A percentile compares a stretch with the other conserved stretches of the same genome.
These are phyloP conservation scores for Huiozyma sinensis DNA, from an alignment of 805 yeast species.

Conservation along the genomic window DNA sequence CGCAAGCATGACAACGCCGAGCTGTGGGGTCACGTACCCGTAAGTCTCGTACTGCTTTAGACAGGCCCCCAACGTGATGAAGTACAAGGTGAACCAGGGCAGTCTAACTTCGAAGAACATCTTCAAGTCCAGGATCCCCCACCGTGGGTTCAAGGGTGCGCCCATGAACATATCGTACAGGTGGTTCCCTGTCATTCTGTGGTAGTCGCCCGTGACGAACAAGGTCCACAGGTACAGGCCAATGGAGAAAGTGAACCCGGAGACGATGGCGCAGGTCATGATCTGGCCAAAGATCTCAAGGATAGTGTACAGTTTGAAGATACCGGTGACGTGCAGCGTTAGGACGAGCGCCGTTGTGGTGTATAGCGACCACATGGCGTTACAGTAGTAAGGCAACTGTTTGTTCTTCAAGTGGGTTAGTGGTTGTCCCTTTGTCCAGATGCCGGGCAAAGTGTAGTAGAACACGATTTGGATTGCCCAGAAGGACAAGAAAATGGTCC, in stretches of 20 bases:
- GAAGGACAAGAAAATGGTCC: slow-evolving; percentile 64
- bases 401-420: slow-evolving; percentile 67
- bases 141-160: slow-evolving; percentile 91
- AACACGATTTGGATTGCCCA: slow-evolving; percentile 58
- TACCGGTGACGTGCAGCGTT: slow-evolving; percentile 58
- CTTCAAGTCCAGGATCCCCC: slow-evolving; percentile 86
- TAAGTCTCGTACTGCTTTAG: slow-evolving; percentile 71
- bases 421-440: slow-evolving; percentile 93
- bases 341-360: slow-evolving; percentile 48
- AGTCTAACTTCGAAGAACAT: slow-evolving; percentile 96
- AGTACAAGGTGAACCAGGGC: slow-evolving; percentile 89
- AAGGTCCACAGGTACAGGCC: slow-evolving; percentile 61
- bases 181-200: slow-evolving; percentile 83
- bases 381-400: slow-evolving; percentile 87
- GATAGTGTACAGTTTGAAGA: slow-evolving; percentile 64
- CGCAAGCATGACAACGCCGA: slow-evolving; percentile 61
- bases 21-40: slow-evolving; percentile 73
- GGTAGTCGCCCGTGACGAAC: slow-evolving; percentile 60
- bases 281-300: slow-evolving; percentile 81
- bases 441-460: slow-evolving; percentile 81
- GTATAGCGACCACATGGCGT: slow-evolving; percentile 81
- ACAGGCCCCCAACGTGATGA: slow-evolving; percentile 62
- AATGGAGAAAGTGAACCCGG: slow-evolving; percentile 64
- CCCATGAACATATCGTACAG: slow-evolving; percentile 94
- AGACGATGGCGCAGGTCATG: slow-evolving; percentile 81